phyloP scores from a whole-genome alignment of 805 yeast genomes.

The Debaryomyces tyrocola region DNA sequence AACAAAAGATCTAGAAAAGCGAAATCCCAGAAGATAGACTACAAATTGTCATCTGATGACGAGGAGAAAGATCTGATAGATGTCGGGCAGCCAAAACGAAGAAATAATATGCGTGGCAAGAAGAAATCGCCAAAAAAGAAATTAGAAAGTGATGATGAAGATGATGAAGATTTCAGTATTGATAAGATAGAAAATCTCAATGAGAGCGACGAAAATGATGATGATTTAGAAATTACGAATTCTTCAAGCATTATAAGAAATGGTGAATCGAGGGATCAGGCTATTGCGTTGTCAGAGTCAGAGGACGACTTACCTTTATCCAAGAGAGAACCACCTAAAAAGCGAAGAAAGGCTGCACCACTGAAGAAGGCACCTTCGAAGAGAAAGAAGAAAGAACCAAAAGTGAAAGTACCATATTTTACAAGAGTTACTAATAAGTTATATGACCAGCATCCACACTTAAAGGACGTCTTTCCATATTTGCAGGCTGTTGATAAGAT shows the following conservation, averaged over 20 bases:
- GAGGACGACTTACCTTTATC: slow-evolving; percentile 28
- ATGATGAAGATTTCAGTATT: slow-evolving; percentile 11
- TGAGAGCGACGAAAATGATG: slow-evolving; percentile 37
- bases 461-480: slow-evolving; percentile 68
- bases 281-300: slow-evolving; percentile 28
- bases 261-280: slow-evolving; percentile 17
- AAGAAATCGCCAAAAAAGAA: slow-evolving; percentile 4
- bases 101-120: slow-evolving; percentile 7
- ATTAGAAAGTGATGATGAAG: slow-evolving; percentile 13
- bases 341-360: slow-evolving; percentile 10
- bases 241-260: slow-evolving; percentile 9
- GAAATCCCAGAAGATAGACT: slow-evolving; percentile 16
- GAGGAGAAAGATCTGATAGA: slow-evolving; percentile 11
- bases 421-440: slow-evolving; percentile 68
- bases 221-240: slow-evolving; percentile 27
- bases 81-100: not conserved
- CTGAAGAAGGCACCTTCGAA: slow-evolving; percentile 13
- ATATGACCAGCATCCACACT: slow-evolving; percentile 75
- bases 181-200: slow-evolving; percentile 19
- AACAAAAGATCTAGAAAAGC: slow-evolving; percentile 15
- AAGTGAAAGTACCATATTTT: slow-evolving; percentile 64
- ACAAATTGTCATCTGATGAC: slow-evolving; percentile 25
- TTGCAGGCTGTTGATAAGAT: slow-evolving; percentile 50
- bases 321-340: slow-evolving; percentile 23
- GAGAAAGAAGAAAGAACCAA: slow-evolving; percentile 39